Evolutionary conservation across 129 eudicot species (phyloP), one percentile per base, ranked within the genome.

Genomic region (Tagetes patula): DNA sequence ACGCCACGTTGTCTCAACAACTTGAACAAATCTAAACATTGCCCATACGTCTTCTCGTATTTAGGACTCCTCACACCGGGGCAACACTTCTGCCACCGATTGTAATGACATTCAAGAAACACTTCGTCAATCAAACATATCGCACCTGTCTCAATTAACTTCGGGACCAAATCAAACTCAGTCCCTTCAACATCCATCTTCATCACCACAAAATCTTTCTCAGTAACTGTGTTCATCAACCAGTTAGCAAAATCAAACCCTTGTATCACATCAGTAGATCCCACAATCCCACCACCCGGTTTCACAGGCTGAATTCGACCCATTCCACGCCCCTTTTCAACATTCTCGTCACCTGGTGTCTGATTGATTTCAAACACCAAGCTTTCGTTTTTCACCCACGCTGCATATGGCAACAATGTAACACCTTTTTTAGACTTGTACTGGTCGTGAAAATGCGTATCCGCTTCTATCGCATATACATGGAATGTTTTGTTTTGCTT

Each of bases 151-250:
- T 93, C 84, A 65, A 93, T 69, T 86, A 93, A 77, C 79, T 84
- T 82, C 0, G 98, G 98, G 2, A 93, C 89, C 81, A 93, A 81
- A 65, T 89, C 90, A 68, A 93, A 93, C 78, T 93, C 98, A 38
- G 96, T 89, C 79, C 98, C 98, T 87, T 93, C 98, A 43, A 93
- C 96, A 77, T 93, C 98, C 98, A 93, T 93, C 86, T 93, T 93
- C 96, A 93, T 87, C 77, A 93, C 98, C 61, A 93, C 98, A 27
- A 84, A 93, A 69, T 93, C 98, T 56, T 73, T 80, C 84, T 86
- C 86, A 0, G 84, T 53, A 42, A 87, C 95, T 0, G 92, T 80
- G 33, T 52, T 70, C 77, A 84, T 90, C 90, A 93, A 67, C 98
- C 98, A 93, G 9, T 90, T 65, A 3, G 96, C 98, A 70, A 93